Base-by-base conservation (phyloP, 2,329 filamentous ascomycete species). In the Cryphonectria parasitica region DNA sequence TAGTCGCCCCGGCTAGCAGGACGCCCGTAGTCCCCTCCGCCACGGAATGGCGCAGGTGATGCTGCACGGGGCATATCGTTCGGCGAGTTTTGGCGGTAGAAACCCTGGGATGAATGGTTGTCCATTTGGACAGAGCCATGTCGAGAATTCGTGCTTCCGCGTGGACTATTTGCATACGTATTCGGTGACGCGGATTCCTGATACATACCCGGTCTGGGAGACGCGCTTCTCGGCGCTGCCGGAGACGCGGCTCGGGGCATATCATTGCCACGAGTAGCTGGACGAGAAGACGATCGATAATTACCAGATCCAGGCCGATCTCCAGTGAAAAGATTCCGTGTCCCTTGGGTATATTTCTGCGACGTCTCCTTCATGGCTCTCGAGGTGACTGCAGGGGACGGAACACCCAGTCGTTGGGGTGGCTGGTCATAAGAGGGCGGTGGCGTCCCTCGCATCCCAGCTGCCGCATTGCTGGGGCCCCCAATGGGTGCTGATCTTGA, bases 281-380 rank as follows among this genome's bases (percentile, higher is more conserved):
- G 86, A 17, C 89, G 86, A 34, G 90, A 86, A 54, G 82, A 83
- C 6, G 83, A 79, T 56, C 79, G 79, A 66, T 79, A 79, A 65
- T 77, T 74, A 43, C 82, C 77, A 1, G 81, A 83, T 22, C 78
- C 78, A 1, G 82, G 79, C 17, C 80, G 79, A 31, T 77, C 80
- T 25, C 67, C 58, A 1, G 77, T 74, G 43, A 97, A 96, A 83
- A 98, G 91, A 77, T 87, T 94, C 60, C 93, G 89, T 2, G 93
- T 93, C 80, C 98, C 92, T 62, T 90, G 89, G 31, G 92, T 89
- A 77, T 95, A 98, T 80, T 94, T 94, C 76, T 97, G 92, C 0
- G 94, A 96, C 4, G 95, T 93, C 80, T 97, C 93, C 78, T 97
- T 93, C 97, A 99, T 99, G 64, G 96, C 93, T 73, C 92, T 93